Percentiles rank a stretch among this genome's conserved stretches.
These are phyloP conservation scores for Chrysopogon serrulatus DNA, from an alignment of 176 grass and related monocot species.

Conservation along the genomic window DNA sequence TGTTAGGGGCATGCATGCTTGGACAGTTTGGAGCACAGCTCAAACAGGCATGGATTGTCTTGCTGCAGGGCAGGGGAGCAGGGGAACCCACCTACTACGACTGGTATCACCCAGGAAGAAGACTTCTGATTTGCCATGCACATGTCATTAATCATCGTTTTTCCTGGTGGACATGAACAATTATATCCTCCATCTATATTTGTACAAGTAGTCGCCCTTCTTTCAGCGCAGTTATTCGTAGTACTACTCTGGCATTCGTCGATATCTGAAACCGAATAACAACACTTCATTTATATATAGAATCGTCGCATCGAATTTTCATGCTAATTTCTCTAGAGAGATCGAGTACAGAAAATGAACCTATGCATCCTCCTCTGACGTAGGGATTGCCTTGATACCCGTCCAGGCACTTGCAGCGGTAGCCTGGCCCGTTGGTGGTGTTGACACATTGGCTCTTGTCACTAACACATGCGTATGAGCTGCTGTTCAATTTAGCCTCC, in stretches of 20 bases:
- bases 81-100: too few relatives aligned
- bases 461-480: not conserved
- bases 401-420: not conserved
- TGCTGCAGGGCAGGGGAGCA: too few relatives aligned
- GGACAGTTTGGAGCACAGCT: too few relatives aligned
- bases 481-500: not conserved
- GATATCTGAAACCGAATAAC: too few relatives aligned
- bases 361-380: constrained; percentile 16
- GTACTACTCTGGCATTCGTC: too few relatives aligned
- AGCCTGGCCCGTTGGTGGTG: not conserved
- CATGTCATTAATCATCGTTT: not conserved
- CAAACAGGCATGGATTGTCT: too few relatives aligned
- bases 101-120: not conserved
- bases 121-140: not conserved
- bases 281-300: too few relatives aligned
- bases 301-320: too few relatives aligned
- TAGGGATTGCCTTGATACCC: constrained; percentile 4
- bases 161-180: not conserved
- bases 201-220: too few relatives aligned
- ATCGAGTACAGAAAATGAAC: not conserved
- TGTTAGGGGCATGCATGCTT: too few relatives aligned
- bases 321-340: too few relatives aligned
- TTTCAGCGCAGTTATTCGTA: too few relatives aligned
- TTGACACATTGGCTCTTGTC: not conserved
- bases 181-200: not conserved